Conservation (phyloP, 2,329 filamentous ascomycete genomes). For the Colletotrichum navitas region DNA sequence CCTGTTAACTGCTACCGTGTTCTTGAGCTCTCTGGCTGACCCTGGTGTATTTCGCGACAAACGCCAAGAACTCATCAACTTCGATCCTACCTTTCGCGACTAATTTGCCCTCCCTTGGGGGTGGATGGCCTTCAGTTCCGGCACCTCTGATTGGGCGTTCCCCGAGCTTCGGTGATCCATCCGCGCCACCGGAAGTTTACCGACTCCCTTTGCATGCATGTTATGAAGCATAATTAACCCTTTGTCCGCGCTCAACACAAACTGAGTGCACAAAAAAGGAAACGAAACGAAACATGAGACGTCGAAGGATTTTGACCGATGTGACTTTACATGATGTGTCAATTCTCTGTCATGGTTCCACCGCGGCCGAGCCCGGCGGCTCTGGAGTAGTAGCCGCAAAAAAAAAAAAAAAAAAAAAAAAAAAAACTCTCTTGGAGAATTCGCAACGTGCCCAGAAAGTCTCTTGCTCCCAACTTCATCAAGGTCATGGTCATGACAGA, state of each 20-base stretch:
- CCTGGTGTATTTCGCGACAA: slow-evolving; percentile 14
- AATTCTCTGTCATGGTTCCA: slow-evolving; percentile 25
- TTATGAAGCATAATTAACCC: slow-evolving; percentile 9
- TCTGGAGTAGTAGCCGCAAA: not conserved
- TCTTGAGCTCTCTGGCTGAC: not conserved
- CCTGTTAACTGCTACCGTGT: too few relatives aligned
- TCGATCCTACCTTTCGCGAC: slow-evolving; percentile 30
- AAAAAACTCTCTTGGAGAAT: not conserved
- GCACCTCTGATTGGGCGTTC: slow-evolving; percentile 20
- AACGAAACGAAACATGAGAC: slow-evolving; percentile 35
- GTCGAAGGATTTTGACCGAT: not conserved
- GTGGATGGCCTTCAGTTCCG: slow-evolving; percentile 8
- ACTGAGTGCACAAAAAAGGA: slow-evolving; percentile 25
- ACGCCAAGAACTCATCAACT: slow-evolving; percentile 20
- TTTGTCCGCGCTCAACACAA: slow-evolving; percentile 19
- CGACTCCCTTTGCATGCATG: slow-evolving; percentile 24
- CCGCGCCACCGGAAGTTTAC: slow-evolving; percentile 34
- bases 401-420: not conserved
- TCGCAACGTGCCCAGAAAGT: slow-evolving; percentile 29
- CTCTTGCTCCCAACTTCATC: slow-evolving; percentile 10
- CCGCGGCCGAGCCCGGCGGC: not conserved
- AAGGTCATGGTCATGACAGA: not conserved
- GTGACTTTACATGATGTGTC: slow-evolving; percentile 31
- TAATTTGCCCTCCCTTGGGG: slow-evolving; percentile 6
- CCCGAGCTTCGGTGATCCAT: slow-evolving; percentile 34